Conservation (phyloP, 139 green algal genomes). For the Zygnema circumcarinatum region DNA sequence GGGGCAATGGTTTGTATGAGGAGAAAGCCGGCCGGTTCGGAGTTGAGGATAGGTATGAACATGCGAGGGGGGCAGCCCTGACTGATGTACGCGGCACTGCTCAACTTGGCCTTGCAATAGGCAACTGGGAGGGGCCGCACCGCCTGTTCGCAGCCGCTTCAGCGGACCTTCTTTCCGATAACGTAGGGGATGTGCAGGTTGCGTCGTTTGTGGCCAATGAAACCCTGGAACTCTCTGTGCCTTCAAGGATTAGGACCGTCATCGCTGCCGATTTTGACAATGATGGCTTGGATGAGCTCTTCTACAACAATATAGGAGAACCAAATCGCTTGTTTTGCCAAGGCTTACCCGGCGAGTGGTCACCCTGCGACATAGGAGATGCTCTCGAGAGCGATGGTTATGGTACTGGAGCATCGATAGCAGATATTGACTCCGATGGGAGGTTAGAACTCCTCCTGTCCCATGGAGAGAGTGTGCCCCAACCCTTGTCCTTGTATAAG, state of each 20-base stretch:
- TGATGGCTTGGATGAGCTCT: slow-evolving; percentile 51
- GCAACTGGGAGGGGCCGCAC: slow-evolving; percentile 55
- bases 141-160: slow-evolving; percentile 11
- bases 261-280: slow-evolving; percentile 62
- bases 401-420: slow-evolving; percentile 52
- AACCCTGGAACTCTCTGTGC: neutral
- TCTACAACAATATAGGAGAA: slow-evolving; percentile 59
- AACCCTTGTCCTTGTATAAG: slow-evolving; percentile 35
- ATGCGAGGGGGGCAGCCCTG: slow-evolving; percentile 26
- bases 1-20: slow-evolving; percentile 4
- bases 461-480: slow-evolving; percentile 30
- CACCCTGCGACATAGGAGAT: slow-evolving; percentile 21
- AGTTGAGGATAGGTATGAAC: neutral
- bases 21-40: neutral
- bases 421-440: slow-evolving; percentile 53
- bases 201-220: slow-evolving; percentile 29
- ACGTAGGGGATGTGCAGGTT: neutral
- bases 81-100: slow-evolving; percentile 32
- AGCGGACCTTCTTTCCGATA: neutral
- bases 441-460: slow-evolving; percentile 50
- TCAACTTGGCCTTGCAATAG: slow-evolving; percentile 13
- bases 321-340: slow-evolving; percentile 43
- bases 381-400: slow-evolving; percentile 27
- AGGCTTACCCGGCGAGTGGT: neutral
- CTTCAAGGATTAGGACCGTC: slow-evolving; percentile 36